Percentiles rank a stretch among this genome's conserved stretches.
Conservation (phyloP, 768 basidiomycete genomes). For the Lepiota subincarnata region DNA sequence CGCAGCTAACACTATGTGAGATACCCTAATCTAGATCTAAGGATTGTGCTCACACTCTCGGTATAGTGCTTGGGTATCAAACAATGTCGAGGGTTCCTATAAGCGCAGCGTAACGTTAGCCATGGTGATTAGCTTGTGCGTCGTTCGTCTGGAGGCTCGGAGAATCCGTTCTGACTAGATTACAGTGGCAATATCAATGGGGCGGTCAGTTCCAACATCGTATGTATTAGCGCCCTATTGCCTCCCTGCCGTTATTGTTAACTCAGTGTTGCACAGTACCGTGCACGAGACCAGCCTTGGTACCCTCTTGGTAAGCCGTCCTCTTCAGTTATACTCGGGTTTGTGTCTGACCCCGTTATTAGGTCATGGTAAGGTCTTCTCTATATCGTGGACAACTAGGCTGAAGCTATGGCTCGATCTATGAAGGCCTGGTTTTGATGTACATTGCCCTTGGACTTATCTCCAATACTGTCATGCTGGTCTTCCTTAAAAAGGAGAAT, state of each 20-base stretch:
- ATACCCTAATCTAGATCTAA: not conserved
- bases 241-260: not conserved
- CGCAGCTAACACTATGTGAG: conserved; percentile 57
- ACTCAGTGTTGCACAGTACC: conserved; percentile 42
- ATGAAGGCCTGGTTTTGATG: conserved; percentile 61
- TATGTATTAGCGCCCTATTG: conserved; percentile 29
- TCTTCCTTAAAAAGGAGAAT: conserved; percentile 56
- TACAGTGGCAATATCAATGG: conserved; percentile 69
- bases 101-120: conserved; percentile 70
- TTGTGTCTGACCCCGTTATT: not conserved
- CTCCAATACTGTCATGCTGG: conserved; percentile 35
- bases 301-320: conserved; percentile 38
- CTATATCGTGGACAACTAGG: not conserved
- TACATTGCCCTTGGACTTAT: conserved; percentile 66
- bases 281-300: conserved; percentile 61
- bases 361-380: not conserved
- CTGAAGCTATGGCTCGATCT: not conserved
- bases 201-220: conserved; percentile 73
- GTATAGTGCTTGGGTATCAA: conserved; percentile 51
- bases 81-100: conserved; percentile 73
- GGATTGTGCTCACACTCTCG: not conserved
- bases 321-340: not conserved
- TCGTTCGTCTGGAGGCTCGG: not conserved
- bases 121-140: conserved; percentile 62
- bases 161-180: not conserved